Conservation (phyloP, 495 filamentous ascomycete species). For the Rostrohypoxylon terebratum region DNA sequence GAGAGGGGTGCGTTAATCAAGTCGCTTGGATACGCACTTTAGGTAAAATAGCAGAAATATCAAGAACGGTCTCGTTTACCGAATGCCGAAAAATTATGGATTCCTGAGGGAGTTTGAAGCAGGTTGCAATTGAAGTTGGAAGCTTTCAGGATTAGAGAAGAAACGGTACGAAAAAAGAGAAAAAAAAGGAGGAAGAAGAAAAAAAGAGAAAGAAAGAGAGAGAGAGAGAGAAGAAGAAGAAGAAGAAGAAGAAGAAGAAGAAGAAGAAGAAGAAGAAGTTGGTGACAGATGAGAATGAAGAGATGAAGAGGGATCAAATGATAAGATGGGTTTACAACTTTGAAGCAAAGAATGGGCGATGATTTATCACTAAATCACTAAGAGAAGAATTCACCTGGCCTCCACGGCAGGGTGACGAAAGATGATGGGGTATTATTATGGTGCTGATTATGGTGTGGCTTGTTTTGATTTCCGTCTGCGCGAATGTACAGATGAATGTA, state of each 20-base stretch:
- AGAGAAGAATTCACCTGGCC: slow-evolving; percentile 21
- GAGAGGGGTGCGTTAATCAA: background rate
- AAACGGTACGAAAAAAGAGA: slow-evolving; percentile 7
- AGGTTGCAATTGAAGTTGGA: slow-evolving; percentile 11
- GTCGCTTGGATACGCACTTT: background rate
- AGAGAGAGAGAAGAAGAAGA: slow-evolving; percentile 10
- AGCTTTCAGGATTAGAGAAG: slow-evolving; percentile 5
- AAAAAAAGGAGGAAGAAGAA: background rate
- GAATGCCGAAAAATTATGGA: slow-evolving; percentile 15
- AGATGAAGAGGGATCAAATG: background rate
- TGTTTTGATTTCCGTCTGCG: slow-evolving; percentile 15
- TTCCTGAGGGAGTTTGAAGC: background rate
- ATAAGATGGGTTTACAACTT: background rate
- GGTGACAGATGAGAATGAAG: slow-evolving; percentile 11
- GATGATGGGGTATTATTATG: too few relatives aligned
- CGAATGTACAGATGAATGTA: slow-evolving; percentile 6
- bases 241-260: background rate
- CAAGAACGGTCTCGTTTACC: slow-evolving; percentile 15
- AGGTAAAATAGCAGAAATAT: background rate
- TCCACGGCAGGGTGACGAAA: slow-evolving; percentile 15
- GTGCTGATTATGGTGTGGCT: slow-evolving; percentile 29
- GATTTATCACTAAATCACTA: slow-evolving; percentile 38
- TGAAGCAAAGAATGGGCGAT: slow-evolving; percentile 37
- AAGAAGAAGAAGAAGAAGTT: slow-evolving; percentile 15
- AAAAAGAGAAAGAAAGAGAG: background rate